Base-by-base conservation (phyloP, 768 basidiomycete species). In the Serendipita sp. region DNA sequence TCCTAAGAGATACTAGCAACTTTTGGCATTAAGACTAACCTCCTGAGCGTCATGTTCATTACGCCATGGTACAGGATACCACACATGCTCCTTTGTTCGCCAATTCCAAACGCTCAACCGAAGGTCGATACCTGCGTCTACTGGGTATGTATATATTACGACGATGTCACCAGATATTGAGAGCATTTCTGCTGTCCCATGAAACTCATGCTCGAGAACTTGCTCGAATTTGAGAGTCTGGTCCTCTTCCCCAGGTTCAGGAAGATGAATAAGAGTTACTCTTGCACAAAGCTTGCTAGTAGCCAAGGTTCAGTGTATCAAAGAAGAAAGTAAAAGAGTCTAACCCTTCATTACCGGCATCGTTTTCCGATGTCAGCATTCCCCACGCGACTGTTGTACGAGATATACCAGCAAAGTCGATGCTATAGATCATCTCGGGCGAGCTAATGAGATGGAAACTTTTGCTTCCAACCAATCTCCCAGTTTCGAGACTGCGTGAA, bases 381-480 rank as follows among this genome's bases (percentile, higher is more conserved):
- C 53, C 53, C 53, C 53, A 58, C 9, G 31, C n/a, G 13, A 34
- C 53, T n/a, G 9, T 33, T 31, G 53, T 22, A 28, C 33, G 53
- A n/a, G 53, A 58, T n/a, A 24, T 58, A n/a, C 17, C 33, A n/a
- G 33, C 53, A 58, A 58, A 58, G 53, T 58, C 53, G 22, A 58
- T 28, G n/a, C 53, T 58, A 33, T 58, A 58, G 3, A 58, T 28
- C 22, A 58, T 58, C 53, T 58, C 53, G 26, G 53, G 53, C 11
- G 24, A n/a, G 17, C 24, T 26, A n/a, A 34, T 33, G 11, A 24
- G 17, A 31, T 58, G 17, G 53, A 58, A 58, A 11, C 24, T 31
- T 34, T 58, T 24, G 20, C 3, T n/a, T 9, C 24, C 53, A 11
- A 58, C 53, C n/a, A 24, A 9, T 30, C 11, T 31, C 4, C 53